Base-by-base conservation (phyloP, 352 stramenopile genomes). In the Thalassiosira gravida region DNA sequence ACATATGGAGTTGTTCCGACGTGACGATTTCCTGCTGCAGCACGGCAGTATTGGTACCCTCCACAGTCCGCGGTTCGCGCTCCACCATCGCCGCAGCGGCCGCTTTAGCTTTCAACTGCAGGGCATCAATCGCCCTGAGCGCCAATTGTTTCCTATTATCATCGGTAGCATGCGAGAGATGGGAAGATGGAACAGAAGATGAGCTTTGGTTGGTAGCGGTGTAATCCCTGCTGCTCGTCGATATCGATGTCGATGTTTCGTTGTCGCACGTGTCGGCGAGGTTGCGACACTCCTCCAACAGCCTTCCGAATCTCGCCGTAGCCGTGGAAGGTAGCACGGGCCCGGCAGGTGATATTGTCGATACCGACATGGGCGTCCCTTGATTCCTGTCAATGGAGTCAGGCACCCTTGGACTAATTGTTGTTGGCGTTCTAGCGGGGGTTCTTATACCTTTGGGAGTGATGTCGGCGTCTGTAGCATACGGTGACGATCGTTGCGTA, bases 201-300 rank as follows among this genome's bases (percentile, higher is more conserved):
- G 53, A 25, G 18, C 25, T 58, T 14, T 30, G 29, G 24, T 8
- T 30, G 1, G 1, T 39, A 39, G 39, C 18, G 3, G 24, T 53
- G 42, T 7, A 3, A 53, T 22, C 24, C 5, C 11, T 56, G 7
- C 44, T 50, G 37, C 46, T 68, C 9, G 29, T 35, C 20, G 27
- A 62, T 59, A 16, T 35, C 18, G 30, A 14, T 13, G 27, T 52
- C 16, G 52, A 62, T 52, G 13, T 24, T 16, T 2, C 7, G 1
- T 77, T 53, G 14, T 35, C 50, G 47, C 58, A 75, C 24, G 64
- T 77, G 77, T 85, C 65, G 7, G 77, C 71, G 14, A 85, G 50
- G 42, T 71, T 16, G 8, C 77, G 61, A 58, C 77, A 85, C 68
- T 85, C 65, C 44, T 73, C 46, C 18, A 85, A 56, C 20, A 85